Evolutionary conservation across 73 alveolate genomes (phyloP).

Genomic region (Durusdinium trenchii): DNA sequence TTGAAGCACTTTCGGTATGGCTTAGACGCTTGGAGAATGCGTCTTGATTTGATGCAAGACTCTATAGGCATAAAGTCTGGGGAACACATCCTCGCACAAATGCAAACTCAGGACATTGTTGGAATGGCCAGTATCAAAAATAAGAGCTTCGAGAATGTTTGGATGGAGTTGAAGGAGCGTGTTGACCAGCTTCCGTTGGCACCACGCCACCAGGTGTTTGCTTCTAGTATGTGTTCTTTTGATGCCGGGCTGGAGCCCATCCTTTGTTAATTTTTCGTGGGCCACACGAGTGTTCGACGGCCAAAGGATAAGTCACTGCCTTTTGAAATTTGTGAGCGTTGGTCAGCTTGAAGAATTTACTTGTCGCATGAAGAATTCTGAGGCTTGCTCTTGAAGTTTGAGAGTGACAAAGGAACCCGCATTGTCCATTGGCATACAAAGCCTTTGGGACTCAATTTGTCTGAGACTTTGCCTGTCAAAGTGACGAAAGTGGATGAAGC

Average conservation of each 20-base stretch:
- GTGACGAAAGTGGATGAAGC: constrained; percentile 59
- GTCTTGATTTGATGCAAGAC: background rate
- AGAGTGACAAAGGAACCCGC: background rate
- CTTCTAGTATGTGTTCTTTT: background rate
- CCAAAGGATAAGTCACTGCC: background rate
- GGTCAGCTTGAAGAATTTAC: background rate
- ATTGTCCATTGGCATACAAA: constrained; percentile 26
- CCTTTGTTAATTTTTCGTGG: background rate
- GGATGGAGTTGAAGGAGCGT: constrained; percentile 24
- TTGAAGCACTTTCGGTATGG: background rate
- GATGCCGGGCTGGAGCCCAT: background rate
- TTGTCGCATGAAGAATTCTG: background rate
- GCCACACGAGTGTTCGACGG: background rate
- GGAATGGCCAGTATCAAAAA: constrained; percentile 6
- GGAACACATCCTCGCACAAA: background rate
- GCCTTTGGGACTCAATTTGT: constrained; percentile 18
- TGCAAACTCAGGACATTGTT: background rate
- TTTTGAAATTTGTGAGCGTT: background rate
- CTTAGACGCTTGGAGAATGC: background rate
- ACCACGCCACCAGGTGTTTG: background rate
- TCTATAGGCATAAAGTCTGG: background rate
- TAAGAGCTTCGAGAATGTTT: constrained; percentile 6
- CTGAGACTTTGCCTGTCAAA: constrained; percentile 23
- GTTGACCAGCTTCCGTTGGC: constrained; percentile 27
- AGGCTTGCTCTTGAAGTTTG: constrained; percentile 33